Evolutionary conservation across 768 basidiomycete species (phyloP).

Genomic region (Pisolithus sp.): DNA sequence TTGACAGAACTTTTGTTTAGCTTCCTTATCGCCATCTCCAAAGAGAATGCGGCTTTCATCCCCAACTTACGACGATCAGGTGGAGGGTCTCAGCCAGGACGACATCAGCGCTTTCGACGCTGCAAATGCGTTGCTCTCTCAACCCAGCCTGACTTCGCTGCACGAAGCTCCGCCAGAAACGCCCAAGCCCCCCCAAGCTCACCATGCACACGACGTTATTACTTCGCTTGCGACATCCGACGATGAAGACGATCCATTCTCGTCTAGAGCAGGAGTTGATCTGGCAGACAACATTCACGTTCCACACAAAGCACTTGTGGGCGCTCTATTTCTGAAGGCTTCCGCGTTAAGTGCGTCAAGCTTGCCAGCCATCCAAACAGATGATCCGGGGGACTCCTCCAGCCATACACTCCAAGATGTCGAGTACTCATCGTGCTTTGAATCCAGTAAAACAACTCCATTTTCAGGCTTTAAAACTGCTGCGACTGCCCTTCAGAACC

Average conservation of each 20-base stretch:
- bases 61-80: conserved; percentile 54
- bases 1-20: not conserved
- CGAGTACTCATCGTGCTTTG: conserved; percentile 48
- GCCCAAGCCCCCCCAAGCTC: not conserved
- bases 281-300: not conserved
- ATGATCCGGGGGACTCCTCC: conserved; percentile 24
- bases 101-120: conserved; percentile 51
- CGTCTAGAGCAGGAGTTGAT: not conserved
- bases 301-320: conserved; percentile 3
- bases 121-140: conserved; percentile 42
- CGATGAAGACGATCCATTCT: conserved; percentile 19
- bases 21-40: conserved; percentile 34
- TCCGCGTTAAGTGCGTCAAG: conserved; percentile 5
- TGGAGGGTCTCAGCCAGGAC: conserved; percentile 46
- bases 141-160: conserved; percentile 9
- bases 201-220: not conserved
- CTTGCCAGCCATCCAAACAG: not conserved
- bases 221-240: not conserved
- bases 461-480: conserved; percentile 36
- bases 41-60: conserved; percentile 64
- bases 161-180: not conserved
- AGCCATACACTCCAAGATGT: conserved; percentile 35
- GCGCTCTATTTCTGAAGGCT: conserved; percentile 15
- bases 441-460: conserved; percentile 24
- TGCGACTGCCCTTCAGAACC: conserved; percentile 10